Conservation (phyloP, 352 stramenopile species). For the Phytophthora syringae region DNA sequence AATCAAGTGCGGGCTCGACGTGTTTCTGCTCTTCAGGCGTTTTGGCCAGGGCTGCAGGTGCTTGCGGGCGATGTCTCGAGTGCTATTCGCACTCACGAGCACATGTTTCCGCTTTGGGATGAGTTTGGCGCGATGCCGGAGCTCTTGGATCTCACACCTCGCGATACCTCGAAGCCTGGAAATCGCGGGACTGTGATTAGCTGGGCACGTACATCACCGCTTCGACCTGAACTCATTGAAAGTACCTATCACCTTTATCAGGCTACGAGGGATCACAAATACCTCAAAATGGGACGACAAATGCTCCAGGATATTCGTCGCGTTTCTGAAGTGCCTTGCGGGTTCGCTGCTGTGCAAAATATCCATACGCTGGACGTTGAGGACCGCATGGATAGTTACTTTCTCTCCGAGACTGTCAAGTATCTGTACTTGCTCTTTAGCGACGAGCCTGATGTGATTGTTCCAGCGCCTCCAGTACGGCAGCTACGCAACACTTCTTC, state of each 20-base stretch:
- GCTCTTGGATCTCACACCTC: slow-evolving; percentile 85
- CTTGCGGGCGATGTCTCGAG: slow-evolving; percentile 92
- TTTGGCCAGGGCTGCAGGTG: slow-evolving; percentile 97
- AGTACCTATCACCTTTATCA: slow-evolving; percentile 96
- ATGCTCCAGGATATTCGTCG: slow-evolving; percentile 89
- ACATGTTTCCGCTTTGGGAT: slow-evolving; percentile 95
- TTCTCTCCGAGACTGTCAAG: slow-evolving; percentile 98
- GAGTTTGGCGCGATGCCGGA: slow-evolving; percentile 96
- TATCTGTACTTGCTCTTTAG: slow-evolving; percentile 99
- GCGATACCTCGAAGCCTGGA: slow-evolving; percentile 32
- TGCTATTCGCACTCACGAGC: slow-evolving; percentile 92
- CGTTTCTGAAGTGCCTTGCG: slow-evolving; percentile 90
- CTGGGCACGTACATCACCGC: slow-evolving; percentile 88
- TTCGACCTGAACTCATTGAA: slow-evolving; percentile 98
- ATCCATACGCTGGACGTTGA: slow-evolving; percentile 91
- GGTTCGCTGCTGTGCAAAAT: slow-evolving; percentile 92
- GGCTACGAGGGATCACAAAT: slow-evolving; percentile 88
- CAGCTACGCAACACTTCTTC: slow-evolving; percentile 4
- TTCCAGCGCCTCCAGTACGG: slow-evolving; percentile 39
- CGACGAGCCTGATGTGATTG: slow-evolving; percentile 81
- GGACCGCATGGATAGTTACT: slow-evolving; percentile 99
- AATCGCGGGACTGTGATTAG: slow-evolving; percentile 60
- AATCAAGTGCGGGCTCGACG: slow-evolving; percentile 61
- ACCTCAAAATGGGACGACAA: slow-evolving; percentile 90
- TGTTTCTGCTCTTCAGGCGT: slow-evolving; percentile 93